Conservation (phyloP, 2,329 filamentous ascomycete genomes). For the Hymenotorrendiella dingleyae region DNA sequence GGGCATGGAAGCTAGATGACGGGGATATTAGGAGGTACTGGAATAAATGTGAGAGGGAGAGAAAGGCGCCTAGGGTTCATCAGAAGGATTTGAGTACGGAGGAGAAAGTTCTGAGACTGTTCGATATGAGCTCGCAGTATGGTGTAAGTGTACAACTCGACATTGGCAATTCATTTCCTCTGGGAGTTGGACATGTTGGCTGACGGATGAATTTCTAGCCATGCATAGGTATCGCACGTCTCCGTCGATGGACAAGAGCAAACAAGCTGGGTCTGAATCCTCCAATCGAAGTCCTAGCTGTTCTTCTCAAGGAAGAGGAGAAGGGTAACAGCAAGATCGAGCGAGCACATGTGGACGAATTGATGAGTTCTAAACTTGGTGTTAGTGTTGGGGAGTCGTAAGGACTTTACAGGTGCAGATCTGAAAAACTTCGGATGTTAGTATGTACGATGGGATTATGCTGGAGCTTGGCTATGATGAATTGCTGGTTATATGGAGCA, state of each 20-base stretch:
- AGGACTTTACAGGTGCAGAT: no score
- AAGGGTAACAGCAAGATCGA: constrained; percentile 50
- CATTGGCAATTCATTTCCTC: no score
- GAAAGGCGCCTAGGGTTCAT: constrained; percentile 68
- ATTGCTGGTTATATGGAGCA: no score
- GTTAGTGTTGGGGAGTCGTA: no score
- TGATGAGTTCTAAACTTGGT: constrained; percentile 45
- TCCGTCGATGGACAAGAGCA: constrained; percentile 84
- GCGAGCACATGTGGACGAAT: constrained; percentile 68
- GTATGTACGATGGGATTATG: no score
- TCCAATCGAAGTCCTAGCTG: constrained; percentile 82
- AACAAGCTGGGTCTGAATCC: constrained; percentile 77
- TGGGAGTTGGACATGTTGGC: no score
- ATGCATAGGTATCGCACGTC: constrained; percentile 75
- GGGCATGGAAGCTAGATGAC: constrained; percentile 60
- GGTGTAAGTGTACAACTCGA: constrained; percentile 66
- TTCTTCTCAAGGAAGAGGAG: constrained; percentile 67
- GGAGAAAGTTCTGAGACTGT: constrained; percentile 87
- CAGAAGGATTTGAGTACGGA: constrained; percentile 64
- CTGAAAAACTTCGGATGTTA: no score
- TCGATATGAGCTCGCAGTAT: constrained; percentile 86
- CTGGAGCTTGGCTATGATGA: no score
- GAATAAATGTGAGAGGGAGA: constrained; percentile 62
- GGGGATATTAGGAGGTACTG: constrained; percentile 73
- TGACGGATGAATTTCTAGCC: constrained; percentile 50